Base-by-base conservation (phyloP, 2,329 filamentous ascomycete species). In the Cladosporium sp. region DNA sequence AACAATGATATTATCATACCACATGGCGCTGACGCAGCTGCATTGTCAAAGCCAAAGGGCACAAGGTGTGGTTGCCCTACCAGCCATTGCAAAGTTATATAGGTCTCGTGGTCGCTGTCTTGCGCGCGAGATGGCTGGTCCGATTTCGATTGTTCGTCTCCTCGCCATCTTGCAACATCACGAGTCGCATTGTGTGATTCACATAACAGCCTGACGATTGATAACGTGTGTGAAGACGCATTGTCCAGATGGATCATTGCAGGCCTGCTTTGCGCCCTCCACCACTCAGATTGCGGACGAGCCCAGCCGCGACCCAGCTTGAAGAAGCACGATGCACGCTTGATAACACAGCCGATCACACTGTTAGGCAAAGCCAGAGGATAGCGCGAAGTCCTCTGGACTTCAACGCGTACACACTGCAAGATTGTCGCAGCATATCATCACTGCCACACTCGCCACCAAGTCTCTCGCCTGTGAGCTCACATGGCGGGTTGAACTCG, bases 111-210 rank as follows among this genome's bases (percentile, higher is more conserved):
- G 17, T 47, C 13, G 4, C 34, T 47, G 34, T 35, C 15, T 47
- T 17, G 52, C 52, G 40, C 28, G 52, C 34, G 40, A 47, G 52
- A 55, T 55, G 52, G 52, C 52, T 55, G 40, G 52, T 45, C 49
- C 25, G 19, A 44, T 24, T 32, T 32, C 8, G 12, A 10, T 32
- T 32, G 3, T 10, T 32, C 28, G 28, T 32, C 28, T 32, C 28
- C 4, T 32, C 28, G 9, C 42, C 51, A 20, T 35, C 19, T 49
- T 25, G 34, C 19, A 32, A 50, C 47, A 15, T 32, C 19, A 25
- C 39, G 51, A 54, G 39, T 44, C 40, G 36, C 19, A 15, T 20
- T 44, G 12, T 44, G 4, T 53, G 50, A 42, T 22, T 53, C 37
- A 53, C 34, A 17, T 37, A 13, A 28, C 52, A 55, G 52, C 52